These are phyloP conservation scores for Paramecium tetraurelia DNA, from an alignment of 73 alveolate genomes.

Conservation along the genomic window DNA sequence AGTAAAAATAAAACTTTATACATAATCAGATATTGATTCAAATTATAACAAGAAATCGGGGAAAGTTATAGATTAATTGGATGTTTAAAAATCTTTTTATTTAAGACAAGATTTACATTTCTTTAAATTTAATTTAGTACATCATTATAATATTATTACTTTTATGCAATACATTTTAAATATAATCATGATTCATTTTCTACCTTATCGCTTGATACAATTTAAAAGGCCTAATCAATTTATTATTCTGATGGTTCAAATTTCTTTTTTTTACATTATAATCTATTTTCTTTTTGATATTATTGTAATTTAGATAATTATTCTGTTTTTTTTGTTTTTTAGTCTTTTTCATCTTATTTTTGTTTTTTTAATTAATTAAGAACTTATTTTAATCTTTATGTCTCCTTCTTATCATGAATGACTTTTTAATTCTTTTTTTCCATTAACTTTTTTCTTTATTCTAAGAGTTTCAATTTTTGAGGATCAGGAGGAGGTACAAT, in stretches of 20 bases:
- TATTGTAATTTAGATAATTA: not conserved
- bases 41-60: no score
- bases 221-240: not conserved
- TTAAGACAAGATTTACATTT: not conserved
- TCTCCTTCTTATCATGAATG: not conserved
- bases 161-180: not conserved
- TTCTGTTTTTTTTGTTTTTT: not conserved
- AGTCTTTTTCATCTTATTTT: not conserved
- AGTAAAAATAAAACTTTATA: no score
- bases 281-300: not conserved
- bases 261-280: not conserved
- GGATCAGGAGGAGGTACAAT: not conserved
- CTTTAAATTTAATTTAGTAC: not conserved
- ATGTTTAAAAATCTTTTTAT: not conserved
- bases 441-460: not conserved
- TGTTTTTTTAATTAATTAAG: not conserved
- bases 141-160: not conserved
- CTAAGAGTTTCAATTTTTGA: not conserved
- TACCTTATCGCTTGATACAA: not conserved
- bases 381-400: not conserved
- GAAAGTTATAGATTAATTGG: no score
- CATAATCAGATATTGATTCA: no score
- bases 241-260: not conserved
- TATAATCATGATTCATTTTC: not conserved
- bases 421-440: not conserved